phyloP scores from a whole-genome alignment of 192 early-diverging fungal genomes.

The Coemansia sp. region DNA sequence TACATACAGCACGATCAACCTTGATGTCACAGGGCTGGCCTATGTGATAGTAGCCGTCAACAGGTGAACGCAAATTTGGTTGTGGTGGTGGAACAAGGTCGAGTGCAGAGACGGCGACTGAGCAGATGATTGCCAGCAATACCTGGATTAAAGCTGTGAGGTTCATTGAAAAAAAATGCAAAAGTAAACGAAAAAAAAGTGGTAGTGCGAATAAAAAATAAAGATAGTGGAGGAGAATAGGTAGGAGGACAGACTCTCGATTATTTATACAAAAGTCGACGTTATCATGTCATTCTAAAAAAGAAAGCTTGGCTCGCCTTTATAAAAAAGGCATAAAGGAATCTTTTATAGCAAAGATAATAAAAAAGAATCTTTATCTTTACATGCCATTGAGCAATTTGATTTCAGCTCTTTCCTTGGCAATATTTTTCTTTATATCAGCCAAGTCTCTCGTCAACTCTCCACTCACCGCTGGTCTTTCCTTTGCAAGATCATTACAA shows the following conservation, averaged over 20 bases:
- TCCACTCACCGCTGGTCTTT: not conserved
- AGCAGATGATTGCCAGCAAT: not conserved
- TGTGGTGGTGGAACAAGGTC: not conserved
- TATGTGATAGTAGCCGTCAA: not conserved
- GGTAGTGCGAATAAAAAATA: not conserved
- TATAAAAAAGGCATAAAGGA: not conserved
- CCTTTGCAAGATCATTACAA: slow-evolving; percentile 1
- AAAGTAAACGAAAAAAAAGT: not conserved
- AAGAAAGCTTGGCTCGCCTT: not conserved
- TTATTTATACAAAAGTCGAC: not conserved
- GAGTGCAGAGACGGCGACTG: not conserved
- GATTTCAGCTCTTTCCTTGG: slow-evolving; percentile 1
- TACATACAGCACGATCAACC: not conserved
- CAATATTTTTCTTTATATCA: not conserved
- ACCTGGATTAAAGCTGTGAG: not conserved
- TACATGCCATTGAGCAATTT: not conserved
- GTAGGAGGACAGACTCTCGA: not conserved
- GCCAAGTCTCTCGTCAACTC: not conserved
- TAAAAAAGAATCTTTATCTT: too few species aligned
- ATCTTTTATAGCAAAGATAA: too few species aligned
- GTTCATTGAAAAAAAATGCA: not conserved
- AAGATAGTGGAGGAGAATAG: not conserved
- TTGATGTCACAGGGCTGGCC: slow-evolving; percentile 2
- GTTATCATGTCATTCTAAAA: not conserved
- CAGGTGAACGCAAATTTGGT: not conserved